These are phyloP conservation scores for Fusarium nisikadoi DNA, from an alignment of 2,329 filamentous ascomycete genomes.

Conservation along the genomic window DNA sequence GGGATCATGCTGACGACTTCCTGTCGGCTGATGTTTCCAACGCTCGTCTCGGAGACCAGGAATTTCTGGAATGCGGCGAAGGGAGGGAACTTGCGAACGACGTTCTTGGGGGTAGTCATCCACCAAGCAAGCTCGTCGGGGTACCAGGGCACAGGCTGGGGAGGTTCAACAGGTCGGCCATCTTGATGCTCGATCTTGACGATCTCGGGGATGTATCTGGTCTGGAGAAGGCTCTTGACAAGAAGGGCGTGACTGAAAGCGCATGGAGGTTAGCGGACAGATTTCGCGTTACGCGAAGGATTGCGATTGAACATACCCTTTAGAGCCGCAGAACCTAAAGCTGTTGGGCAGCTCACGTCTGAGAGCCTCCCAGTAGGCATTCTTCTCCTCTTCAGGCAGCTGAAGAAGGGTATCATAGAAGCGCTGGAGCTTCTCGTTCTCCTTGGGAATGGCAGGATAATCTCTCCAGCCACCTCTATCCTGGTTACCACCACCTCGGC, in stretches of 20 bases:
- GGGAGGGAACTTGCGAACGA: constrained; percentile 91
- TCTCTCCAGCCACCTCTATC: constrained; percentile 48
- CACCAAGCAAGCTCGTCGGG: constrained; percentile 95
- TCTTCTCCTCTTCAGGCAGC: constrained; percentile 80
- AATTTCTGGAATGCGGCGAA: constrained; percentile 98
- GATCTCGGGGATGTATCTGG: constrained; percentile 91
- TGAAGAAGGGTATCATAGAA: constrained; percentile 86
- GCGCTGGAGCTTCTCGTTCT: constrained; percentile 84
- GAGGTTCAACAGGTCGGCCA: constrained; percentile 82
- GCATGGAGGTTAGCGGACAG: constrained; percentile 29
- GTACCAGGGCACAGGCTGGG: constrained; percentile 87
- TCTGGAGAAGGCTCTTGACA: constrained; percentile 88
- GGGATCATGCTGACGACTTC: constrained; percentile 99
- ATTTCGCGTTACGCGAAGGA: constrained; percentile 1
- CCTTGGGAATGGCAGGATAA: constrained; percentile 68
- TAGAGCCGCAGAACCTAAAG: constrained; percentile 96
- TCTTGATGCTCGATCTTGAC: constrained; percentile 84
- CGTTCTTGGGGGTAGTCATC: constrained; percentile 98
- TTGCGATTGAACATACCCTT: constrained; percentile 68
- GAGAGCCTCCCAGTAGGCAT: constrained; percentile 85
- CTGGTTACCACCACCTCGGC: constrained; percentile 45
- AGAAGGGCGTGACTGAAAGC: constrained; percentile 81
- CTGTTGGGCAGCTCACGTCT: constrained; percentile 92
- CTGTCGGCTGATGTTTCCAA: constrained; percentile 97
- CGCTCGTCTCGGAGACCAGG: constrained; percentile 94